These are phyloP conservation scores for Colletotrichum cereale DNA, from an alignment of 2,329 filamentous ascomycete genomes.

Conservation along the genomic window DNA sequence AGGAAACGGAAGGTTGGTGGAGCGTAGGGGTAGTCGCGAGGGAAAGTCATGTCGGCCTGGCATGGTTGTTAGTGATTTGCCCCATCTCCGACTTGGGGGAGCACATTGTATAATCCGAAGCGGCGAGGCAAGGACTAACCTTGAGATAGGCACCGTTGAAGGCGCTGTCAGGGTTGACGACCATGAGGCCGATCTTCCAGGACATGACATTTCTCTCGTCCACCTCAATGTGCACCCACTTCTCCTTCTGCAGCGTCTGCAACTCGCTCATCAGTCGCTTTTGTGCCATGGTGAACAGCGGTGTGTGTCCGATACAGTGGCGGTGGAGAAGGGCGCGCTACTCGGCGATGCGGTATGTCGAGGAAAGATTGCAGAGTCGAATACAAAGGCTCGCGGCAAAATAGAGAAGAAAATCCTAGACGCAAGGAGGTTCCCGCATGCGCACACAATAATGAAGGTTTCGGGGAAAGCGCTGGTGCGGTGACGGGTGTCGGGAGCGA, in stretches of 20 bases:
- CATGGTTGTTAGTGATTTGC: background rate
- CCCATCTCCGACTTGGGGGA: background rate
- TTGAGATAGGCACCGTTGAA: conserved; percentile 96
- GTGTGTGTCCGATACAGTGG: background rate
- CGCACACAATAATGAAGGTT: background rate
- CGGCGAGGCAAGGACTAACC: conserved; percentile 51
- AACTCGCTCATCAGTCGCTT: conserved; percentile 92
- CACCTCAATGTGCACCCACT: conserved; percentile 93
- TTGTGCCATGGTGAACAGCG: conserved; percentile 60
- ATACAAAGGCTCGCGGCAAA: background rate
- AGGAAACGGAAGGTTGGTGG: conserved; percentile 92
- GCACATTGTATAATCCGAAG: background rate
- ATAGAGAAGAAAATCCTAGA: background rate
- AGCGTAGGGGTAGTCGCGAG: conserved; percentile 87
- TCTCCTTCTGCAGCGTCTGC: conserved; percentile 85
- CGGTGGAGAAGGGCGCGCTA: background rate
- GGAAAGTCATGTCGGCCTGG: conserved; percentile 87
- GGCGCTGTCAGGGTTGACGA: conserved; percentile 90
- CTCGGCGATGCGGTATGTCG: background rate
- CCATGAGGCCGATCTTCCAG: conserved; percentile 91
- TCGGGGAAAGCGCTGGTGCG: background rate
- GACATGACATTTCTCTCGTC: conserved; percentile 86
- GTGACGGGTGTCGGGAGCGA: background rate
- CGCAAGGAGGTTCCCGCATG: background rate
- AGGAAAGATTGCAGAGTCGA: background rate